These are phyloP conservation scores for Vitis hybrid DNA, from an alignment of 177 flowering plant genomes.

Conservation along the genomic window DNA sequence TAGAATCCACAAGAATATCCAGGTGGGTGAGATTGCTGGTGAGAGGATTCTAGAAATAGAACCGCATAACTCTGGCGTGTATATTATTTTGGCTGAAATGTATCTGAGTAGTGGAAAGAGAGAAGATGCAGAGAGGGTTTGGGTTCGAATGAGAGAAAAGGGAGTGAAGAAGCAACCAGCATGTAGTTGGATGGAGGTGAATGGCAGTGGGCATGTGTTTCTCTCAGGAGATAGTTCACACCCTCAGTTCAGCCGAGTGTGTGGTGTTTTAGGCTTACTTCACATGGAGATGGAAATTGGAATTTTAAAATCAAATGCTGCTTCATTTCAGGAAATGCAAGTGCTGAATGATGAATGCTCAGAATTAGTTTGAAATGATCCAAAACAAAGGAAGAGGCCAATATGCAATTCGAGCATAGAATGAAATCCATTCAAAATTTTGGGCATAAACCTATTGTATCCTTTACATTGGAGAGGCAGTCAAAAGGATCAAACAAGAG, in stretches of 20 bases:
- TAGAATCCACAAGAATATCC: conserved; percentile 48
- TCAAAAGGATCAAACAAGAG: background rate
- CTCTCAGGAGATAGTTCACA: conserved; percentile 57
- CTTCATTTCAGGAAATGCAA: conserved; percentile 6
- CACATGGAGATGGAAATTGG: conserved; percentile 39
- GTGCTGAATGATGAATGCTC: background rate
- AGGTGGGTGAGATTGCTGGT: conserved; percentile 55
- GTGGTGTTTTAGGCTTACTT: conserved; percentile 33
- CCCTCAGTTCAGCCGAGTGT: conserved; percentile 32
- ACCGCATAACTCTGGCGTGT: conserved; percentile 54
- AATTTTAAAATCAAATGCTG: conserved; percentile 3
- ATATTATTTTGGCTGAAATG: conserved; percentile 63
- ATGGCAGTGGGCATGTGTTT: conserved; percentile 44
- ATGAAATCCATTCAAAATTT: background rate
- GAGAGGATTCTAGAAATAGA: conserved; percentile 47
- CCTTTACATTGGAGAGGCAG: too few relatives aligned
- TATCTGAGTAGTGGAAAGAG: conserved; percentile 40
- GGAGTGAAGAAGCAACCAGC: conserved; percentile 74
- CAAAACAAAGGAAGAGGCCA: background rate
- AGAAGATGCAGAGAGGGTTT: conserved; percentile 43
- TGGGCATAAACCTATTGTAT: background rate
- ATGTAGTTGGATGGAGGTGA: conserved; percentile 71
- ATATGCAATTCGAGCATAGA: background rate
- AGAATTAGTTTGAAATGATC: background rate
- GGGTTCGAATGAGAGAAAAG: conserved; percentile 48